phyloP scores from a whole-genome alignment of 2,329 filamentous ascomycete species.

The Alternaria conjuncta region DNA sequence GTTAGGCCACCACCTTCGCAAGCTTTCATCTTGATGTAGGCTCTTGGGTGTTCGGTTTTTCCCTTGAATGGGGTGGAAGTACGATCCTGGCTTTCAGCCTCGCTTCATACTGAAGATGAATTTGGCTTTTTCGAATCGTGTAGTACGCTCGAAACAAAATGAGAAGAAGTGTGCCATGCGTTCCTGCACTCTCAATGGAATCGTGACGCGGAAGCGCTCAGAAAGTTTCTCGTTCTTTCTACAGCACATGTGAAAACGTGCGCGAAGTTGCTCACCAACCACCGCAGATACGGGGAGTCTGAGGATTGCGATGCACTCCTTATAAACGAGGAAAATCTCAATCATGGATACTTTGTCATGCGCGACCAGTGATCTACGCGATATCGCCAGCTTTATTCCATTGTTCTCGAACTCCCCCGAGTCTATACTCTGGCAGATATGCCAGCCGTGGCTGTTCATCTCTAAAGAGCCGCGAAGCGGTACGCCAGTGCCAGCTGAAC shows the following conservation, averaged over 20 bases:
- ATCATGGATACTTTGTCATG: not conserved
- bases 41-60: no score
- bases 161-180: not conserved
- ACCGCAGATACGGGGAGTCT: no score
- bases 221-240: not conserved
- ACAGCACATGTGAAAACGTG: not conserved
- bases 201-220: not conserved
- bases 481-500: constrained; percentile 22
- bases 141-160: not conserved
- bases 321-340: not conserved
- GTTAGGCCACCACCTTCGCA: no score
- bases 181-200: not conserved
- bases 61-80: not conserved
- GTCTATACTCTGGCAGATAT: constrained; percentile 10
- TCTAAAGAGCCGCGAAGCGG: not conserved
- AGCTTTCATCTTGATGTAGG: no score
- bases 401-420: constrained; percentile 22
- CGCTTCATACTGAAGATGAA: not conserved
- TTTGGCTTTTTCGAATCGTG: not conserved
- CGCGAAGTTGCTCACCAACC: not conserved
- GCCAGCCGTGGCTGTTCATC: constrained; percentile 7
- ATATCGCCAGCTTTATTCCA: constrained; percentile 22
- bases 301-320: no score
- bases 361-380: constrained; percentile 1
- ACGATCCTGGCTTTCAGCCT: not conserved